Conservation (phyloP, 176 grass and related monocot species). For the Chrysopogon serrulatus region DNA sequence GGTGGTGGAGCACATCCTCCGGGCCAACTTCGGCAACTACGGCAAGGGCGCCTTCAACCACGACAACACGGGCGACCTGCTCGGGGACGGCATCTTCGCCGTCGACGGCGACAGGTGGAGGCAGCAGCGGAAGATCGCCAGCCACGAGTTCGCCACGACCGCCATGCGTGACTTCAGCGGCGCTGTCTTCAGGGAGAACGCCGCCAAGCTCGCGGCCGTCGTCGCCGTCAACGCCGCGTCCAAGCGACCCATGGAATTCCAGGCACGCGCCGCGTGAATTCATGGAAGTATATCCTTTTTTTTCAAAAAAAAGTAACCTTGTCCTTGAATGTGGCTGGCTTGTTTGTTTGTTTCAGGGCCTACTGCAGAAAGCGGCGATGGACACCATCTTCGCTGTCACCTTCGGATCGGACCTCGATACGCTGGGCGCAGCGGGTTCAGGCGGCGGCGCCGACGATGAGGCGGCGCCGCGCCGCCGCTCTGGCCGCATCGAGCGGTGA, state of each 20-base stretch:
- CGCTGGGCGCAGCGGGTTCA: not conserved
- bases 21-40: constrained; percentile 47
- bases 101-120: constrained; percentile 58
- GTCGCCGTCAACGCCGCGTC: not conserved
- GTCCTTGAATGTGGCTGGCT: no score
- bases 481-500: no score
- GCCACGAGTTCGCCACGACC: constrained; percentile 42
- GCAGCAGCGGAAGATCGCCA: constrained; percentile 56
- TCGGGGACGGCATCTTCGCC: constrained; percentile 73
- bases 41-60: constrained; percentile 47
- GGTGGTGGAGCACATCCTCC: constrained; percentile 55
- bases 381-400: constrained; percentile 51
- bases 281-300: no score
- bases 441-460: not conserved
- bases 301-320: no score
- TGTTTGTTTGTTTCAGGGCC: not conserved
- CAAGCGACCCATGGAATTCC: constrained; percentile 28
- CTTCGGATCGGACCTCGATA: constrained; percentile 48
- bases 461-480: constrained; percentile 38
- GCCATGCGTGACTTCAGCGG: constrained; percentile 49
- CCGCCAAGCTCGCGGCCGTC: constrained; percentile 34
- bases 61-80: constrained; percentile 26
- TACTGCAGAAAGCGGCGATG: constrained; percentile 57
- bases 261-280: not conserved
- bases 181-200: constrained; percentile 37